phyloP scores from a whole-genome alignment of 2,329 filamentous ascomycete genomes.

The Shiraia bambusicola region DNA sequence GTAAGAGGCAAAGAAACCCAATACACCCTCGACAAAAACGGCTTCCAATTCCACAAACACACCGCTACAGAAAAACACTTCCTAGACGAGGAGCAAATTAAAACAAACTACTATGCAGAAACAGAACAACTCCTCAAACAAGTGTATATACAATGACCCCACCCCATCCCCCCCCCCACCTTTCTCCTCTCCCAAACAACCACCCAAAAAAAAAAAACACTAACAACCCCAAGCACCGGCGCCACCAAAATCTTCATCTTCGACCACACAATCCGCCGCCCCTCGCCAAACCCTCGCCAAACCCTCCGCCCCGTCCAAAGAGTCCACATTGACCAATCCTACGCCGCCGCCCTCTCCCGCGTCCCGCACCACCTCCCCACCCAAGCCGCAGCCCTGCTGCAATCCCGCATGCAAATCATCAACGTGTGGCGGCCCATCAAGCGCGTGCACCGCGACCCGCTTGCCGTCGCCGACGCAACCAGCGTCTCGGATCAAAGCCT shows the following conservation, averaged over 20 bases:
- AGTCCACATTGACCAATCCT: slow-evolving; percentile 62
- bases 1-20: slow-evolving; percentile 48
- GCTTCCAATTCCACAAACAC: slow-evolving; percentile 40
- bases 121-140: slow-evolving; percentile 41
- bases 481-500: slow-evolving; percentile 32
- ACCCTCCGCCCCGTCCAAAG: slow-evolving; percentile 54
- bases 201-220: background rate
- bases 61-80: slow-evolving; percentile 40
- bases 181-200: too few species aligned
- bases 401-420: slow-evolving; percentile 38
- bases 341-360: slow-evolving; percentile 34
- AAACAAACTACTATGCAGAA: slow-evolving; percentile 38
- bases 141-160: too few species aligned
- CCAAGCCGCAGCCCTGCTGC: slow-evolving; percentile 31
- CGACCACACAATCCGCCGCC: slow-evolving; percentile 62
- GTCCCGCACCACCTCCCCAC: slow-evolving; percentile 35
- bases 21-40: slow-evolving; percentile 47
- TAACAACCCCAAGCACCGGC: slow-evolving; percentile 51
- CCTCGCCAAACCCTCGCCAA: too few species aligned
- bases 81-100: slow-evolving; percentile 39
- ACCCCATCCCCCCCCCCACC: too few species aligned
- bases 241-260: slow-evolving; percentile 61
- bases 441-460: slow-evolving; percentile 33
- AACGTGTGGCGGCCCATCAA: slow-evolving; percentile 43
- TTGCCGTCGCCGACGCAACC: slow-evolving; percentile 34